Percentiles rank a stretch among this genome's conserved stretches.
Evolutionary conservation across 805 yeast species (phyloP).

Genomic region (Ogataea salicorniae): DNA sequence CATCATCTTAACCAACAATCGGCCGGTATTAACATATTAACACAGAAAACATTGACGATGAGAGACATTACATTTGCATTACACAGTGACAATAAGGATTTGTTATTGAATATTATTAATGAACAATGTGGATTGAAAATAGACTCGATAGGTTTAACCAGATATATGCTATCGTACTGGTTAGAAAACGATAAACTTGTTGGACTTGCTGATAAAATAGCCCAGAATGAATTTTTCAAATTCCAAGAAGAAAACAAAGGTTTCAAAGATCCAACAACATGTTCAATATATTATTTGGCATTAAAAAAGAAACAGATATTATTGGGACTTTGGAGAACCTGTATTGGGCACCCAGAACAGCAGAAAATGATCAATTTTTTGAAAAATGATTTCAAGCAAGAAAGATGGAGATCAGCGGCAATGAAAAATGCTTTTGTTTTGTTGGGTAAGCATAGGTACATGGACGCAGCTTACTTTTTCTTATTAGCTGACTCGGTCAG

Average conservation of each 20-base stretch:
- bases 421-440: slow-evolving; percentile 87
- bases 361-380: slow-evolving; percentile 76
- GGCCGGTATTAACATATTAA: not conserved
- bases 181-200: slow-evolving; percentile 40
- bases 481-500: slow-evolving; percentile 67
- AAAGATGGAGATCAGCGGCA: slow-evolving; percentile 86
- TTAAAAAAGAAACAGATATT: slow-evolving; percentile 71
- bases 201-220: slow-evolving; percentile 59
- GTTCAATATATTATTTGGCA: slow-evolving; percentile 75
- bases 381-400: slow-evolving; percentile 65
- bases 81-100: slow-evolving; percentile 72
- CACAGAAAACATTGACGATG: slow-evolving; percentile 46
- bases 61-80: slow-evolving; percentile 86
- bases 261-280: slow-evolving; percentile 62
- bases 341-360: slow-evolving; percentile 72
- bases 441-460: slow-evolving; percentile 78
- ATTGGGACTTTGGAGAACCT: slow-evolving; percentile 77
- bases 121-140: slow-evolving; percentile 39
- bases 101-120: slow-evolving; percentile 48
- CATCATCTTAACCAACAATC: not conserved
- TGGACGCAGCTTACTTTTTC: slow-evolving; percentile 88
- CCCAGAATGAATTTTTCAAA: slow-evolving; percentile 58
- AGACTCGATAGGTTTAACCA: slow-evolving; percentile 56
- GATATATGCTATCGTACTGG: slow-evolving; percentile 74
- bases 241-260: slow-evolving; percentile 36